Conservation (phyloP, 805 yeast genomes). For the Monosporozyma unispora region DNA sequence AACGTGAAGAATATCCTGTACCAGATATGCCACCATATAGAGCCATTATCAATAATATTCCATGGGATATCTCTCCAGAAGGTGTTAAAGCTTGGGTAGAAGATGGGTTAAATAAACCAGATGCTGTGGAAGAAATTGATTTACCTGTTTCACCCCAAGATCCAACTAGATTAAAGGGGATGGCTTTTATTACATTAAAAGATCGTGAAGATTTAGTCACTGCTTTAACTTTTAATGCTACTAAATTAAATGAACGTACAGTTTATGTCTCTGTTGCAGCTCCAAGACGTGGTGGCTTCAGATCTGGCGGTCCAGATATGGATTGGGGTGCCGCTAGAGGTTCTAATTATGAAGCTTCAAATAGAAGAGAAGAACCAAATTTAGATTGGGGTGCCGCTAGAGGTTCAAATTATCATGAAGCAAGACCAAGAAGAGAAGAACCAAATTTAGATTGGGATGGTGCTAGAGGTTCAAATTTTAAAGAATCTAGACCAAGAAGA, state of each 20-base stretch:
- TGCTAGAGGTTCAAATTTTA: conserved; percentile 39
- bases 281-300: conserved; percentile 36
- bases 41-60: conserved; percentile 81
- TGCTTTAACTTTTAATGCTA: conserved; percentile 64
- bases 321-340: conserved; percentile 40
- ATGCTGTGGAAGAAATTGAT: conserved; percentile 53
- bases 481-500: conserved; percentile 25
- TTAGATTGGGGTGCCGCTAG: conserved; percentile 36
- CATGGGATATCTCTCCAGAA: conserved; percentile 70
- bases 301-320: conserved; percentile 39
- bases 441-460: conserved; percentile 37
- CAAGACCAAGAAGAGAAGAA: conserved; percentile 27
- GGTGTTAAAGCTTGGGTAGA: conserved; percentile 54
- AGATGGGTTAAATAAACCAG: conserved; percentile 41
- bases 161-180: conserved; percentile 70
- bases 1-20: conserved; percentile 65
- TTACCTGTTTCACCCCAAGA: conserved; percentile 59
- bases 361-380: conserved; percentile 32
- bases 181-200: conserved; percentile 78
- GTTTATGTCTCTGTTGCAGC: conserved; percentile 78
- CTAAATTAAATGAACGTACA: conserved; percentile 61
- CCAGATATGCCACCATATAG: conserved; percentile 90
- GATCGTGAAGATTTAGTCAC: conserved; percentile 67
- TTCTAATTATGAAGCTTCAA: conserved; percentile 22
- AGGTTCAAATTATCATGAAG: conserved; percentile 24